These are phyloP conservation scores for Emericellopsis atlantica DNA, from an alignment of 2,329 filamentous ascomycete genomes.

Conservation along the genomic window DNA sequence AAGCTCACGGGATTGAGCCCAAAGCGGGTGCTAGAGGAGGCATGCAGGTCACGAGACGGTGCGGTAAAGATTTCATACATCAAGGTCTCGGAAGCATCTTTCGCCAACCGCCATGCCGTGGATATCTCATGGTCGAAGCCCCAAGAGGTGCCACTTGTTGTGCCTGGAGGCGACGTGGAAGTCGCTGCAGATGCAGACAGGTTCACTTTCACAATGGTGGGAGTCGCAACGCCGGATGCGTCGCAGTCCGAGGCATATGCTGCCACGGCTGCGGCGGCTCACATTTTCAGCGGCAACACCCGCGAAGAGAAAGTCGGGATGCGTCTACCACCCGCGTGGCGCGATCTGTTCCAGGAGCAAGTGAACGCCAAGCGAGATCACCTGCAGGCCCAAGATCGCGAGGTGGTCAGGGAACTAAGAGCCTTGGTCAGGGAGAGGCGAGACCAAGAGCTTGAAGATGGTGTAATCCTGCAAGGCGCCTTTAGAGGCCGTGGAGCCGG, in stretches of 20 bases:
- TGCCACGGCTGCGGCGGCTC: slow-evolving; percentile 70
- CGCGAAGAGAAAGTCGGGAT: slow-evolving; percentile 82
- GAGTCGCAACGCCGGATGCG: slow-evolving; percentile 58
- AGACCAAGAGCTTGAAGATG: slow-evolving; percentile 59
- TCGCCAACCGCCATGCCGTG: slow-evolving; percentile 64
- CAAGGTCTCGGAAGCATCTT: slow-evolving; percentile 59
- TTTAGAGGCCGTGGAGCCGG: slow-evolving; percentile 50
- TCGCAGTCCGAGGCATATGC: slow-evolving; percentile 82
- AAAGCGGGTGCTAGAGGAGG: slow-evolving; percentile 67
- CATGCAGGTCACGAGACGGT: slow-evolving; percentile 72
- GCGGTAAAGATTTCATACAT: slow-evolving; percentile 54
- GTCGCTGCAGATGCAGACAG: slow-evolving; percentile 31
- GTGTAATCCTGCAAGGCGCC: slow-evolving; percentile 63
- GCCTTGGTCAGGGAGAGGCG: slow-evolving; percentile 55
- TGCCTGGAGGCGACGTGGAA: slow-evolving; percentile 26
- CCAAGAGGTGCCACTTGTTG: slow-evolving; percentile 35
- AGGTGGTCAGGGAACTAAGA: slow-evolving; percentile 54
- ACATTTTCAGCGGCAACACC: slow-evolving; percentile 61
- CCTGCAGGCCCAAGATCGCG: slow-evolving; percentile 58
- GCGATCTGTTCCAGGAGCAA: slow-evolving; percentile 76
- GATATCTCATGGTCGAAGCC: slow-evolving; percentile 69
- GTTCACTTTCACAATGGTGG: slow-evolving; percentile 61
- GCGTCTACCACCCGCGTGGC: slow-evolving; percentile 67
- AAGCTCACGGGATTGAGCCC: slow-evolving; percentile 69
- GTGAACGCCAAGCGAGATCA: slow-evolving; percentile 56